Base-by-base conservation (phyloP, 345 rosid species). In the Clarkia xantiana region DNA sequence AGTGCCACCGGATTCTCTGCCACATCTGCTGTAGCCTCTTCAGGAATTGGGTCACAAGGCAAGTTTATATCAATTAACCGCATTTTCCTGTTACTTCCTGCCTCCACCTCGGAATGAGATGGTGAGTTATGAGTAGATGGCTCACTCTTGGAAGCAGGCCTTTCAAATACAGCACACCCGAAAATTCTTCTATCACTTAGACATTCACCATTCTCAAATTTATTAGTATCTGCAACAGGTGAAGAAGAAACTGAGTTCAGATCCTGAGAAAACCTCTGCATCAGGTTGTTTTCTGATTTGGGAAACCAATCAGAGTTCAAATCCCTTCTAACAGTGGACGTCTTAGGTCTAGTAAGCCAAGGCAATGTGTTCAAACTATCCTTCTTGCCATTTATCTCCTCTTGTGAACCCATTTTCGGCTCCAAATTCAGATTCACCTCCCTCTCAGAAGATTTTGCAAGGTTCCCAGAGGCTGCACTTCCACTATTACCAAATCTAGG, bases 1-100 rank as follows among this genome's bases (percentile, higher is more conserved):
- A 71, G 69, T 18, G 59, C 10, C 4, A 54, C 58, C 18, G 25
- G 34, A 19, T 42, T 52, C 62, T 76, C 80, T 4, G 16, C 73
- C 45, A 63, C 65, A 59, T 39, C 44, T 36, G 56, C 60, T 49
- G 66, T 64, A 63, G 47, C 67, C 17, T 54, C 39, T 34, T 76
- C 80, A 74, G 60, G 61, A 10, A 65, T 61, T 18, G 60, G 64
- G 56, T 81, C 89, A 66, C 74, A 83, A 38, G 98, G 98, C 70
- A 79, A 61, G 75, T 86, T 91, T 55, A 84, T 91, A 70, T 86
- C 93, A 46, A 83, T 61, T 17, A 71, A 44, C 63, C 64, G 60
- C 53, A 29, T 63, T 69, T 63, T 76, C 62, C 55, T 61, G 40
- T 51, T 69, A 58, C 68, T 66, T 58, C 62, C 82, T 11, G 52